These are phyloP conservation scores for Fraxinus greggii DNA, from an alignment of 305 asterid species.

Conservation along the genomic window DNA sequence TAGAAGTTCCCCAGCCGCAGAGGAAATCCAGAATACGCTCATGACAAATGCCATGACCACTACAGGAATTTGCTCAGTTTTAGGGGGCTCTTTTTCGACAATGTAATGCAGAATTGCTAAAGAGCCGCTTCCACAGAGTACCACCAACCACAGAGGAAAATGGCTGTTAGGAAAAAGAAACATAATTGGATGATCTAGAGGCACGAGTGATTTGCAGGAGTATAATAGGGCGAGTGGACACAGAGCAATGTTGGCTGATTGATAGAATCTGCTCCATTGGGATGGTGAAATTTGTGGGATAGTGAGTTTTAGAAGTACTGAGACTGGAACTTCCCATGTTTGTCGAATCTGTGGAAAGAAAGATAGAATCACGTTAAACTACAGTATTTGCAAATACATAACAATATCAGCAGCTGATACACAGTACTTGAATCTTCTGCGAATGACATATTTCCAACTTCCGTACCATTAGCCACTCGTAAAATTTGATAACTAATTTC, in stretches of 20 bases:
- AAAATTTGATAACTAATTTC: background rate
- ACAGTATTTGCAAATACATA: background rate
- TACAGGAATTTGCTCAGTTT: conserved; percentile 58
- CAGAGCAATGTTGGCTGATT: conserved; percentile 70
- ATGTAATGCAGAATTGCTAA: conserved; percentile 68
- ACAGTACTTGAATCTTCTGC: conserved; percentile 1
- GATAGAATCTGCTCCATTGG: conserved; percentile 83
- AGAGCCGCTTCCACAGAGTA: conserved; percentile 63
- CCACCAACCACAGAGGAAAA: conserved; percentile 79
- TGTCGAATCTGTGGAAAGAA: conserved; percentile 52
- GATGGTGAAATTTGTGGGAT: conserved; percentile 74
- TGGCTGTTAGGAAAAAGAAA: conserved; percentile 65
- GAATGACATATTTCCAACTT: background rate
- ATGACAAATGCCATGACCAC: conserved; percentile 67
- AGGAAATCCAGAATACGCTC: conserved; percentile 98
- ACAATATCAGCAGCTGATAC: background rate
- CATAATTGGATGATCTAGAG: conserved; percentile 66
- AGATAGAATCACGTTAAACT: conserved; percentile 21
- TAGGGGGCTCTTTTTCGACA: conserved; percentile 75
- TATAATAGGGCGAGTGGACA: conserved; percentile 78
- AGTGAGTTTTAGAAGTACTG: conserved; percentile 72
- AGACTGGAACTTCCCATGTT: conserved; percentile 81
- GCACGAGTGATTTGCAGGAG: conserved; percentile 81
- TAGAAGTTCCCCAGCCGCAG: conserved; percentile 83
- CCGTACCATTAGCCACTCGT: background rate